Base-by-base conservation (phyloP, 2,329 filamentous ascomycete genomes). In the Malbranchea zuffiana region DNA sequence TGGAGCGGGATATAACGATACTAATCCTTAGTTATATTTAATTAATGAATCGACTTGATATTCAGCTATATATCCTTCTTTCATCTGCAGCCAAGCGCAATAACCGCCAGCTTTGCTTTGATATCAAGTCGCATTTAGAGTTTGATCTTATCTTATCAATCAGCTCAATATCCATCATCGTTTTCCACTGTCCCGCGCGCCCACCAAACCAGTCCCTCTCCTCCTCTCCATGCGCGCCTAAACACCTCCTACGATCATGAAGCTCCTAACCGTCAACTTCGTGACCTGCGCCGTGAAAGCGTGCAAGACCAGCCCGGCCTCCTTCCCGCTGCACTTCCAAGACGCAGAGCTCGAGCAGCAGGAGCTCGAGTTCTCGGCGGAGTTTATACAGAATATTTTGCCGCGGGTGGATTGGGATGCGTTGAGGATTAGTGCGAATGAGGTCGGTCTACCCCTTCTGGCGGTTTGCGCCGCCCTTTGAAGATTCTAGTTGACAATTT, bases 181-280 rank as follows among this genome's bases (percentile, higher is more conserved):
- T n/a, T 15, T 37, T 26, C 6, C n/a, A 5, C 17, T 21, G 8
- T 7, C 21, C 32, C n/a, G 8, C 20, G 6, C 21, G 5, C 28
- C 10, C 10, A 11, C 28, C n/a, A 5, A 25, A 25, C 7, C 23
- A 12, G 7, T 25, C 7, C 23, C 7, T n/a, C 7, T 25, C 25
- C 12, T 17, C 13, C 26, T 4, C 15, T 19, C 16, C 17, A 2
- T 26, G 12, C 7, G 12, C n/a, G 36, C n/a, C 16, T n/a, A 13
- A 27, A 27, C 15, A 13, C 25, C 15, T 16, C n/a, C 12, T 6
- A 37, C 21, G n/a, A 44, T 37, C 4, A 98, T 98, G 90, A 96
- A 96, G 63, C 69, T 96, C 45, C 75, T 96, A 35, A 95, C 86
- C 43, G 79, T 93, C 53, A 96, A 96, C 65, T 98, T 98, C 63